Evolutionary conservation across 176 grass and related monocot genomes (phyloP), one percentile per base, ranked within the genome.

Genomic region (Phragmites australis): DNA sequence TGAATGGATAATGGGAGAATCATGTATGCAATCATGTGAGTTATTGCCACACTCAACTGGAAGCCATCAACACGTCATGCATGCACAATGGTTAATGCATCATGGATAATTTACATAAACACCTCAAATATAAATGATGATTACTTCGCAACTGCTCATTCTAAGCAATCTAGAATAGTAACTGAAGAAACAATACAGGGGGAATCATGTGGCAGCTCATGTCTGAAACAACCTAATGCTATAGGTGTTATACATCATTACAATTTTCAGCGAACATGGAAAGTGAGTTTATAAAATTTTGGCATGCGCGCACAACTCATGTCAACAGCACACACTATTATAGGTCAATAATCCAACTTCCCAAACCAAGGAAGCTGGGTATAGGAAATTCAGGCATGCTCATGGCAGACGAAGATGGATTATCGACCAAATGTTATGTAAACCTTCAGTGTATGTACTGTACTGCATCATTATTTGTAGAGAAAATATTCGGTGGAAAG

Each of bases 21-120:
- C 16, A 5, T 81, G 53, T 21, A 32, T 32, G 19, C 30, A 30
- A 18, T 70, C 41, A 31, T 82, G 14, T 23, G 22, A 37, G 55
- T n/a, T 72, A 57, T 1, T 14, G 19, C 65, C 65, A 68, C 19
- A 52, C 30, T 49, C 16, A 50, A 72, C 27, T 51, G 31, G 13
- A 21, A 49, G 51, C 26, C 6, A 40, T 60, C 9, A 59, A 56
- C 47, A 29, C 18, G 22, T 23, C 34, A 79, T 65, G 61, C 19
- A 21, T 21, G 16, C 1, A 39, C 16, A 4, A 19, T 25, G 27
- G 8, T 18, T 78, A 9, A 79, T 44, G 79, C 37, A 51, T 14
- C 76, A 72, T 8, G 37, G 66, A 50, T 55, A 73, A 22, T 67
- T 65, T 47, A 68, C 6, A 55, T 26, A 34, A 74, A 57, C 6